These are phyloP conservation scores for Daldinia sp. DNA, from an alignment of 2,329 filamentous ascomycete species.

Conservation along the genomic window DNA sequence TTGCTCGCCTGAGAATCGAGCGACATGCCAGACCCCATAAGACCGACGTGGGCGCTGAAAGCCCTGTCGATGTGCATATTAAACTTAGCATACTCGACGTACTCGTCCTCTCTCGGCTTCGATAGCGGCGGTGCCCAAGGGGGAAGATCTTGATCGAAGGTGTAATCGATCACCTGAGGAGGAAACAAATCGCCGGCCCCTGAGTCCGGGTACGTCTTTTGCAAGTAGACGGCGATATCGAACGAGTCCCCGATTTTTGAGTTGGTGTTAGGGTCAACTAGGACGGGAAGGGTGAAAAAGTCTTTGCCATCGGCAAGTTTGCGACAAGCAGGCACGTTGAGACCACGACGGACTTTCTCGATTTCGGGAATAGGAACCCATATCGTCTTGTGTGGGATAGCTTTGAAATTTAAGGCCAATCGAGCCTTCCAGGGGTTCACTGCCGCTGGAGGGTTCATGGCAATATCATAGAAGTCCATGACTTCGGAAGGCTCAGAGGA, in stretches of 20 bases:
- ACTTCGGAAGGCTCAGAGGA: background rate
- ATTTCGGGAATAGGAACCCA: constrained; percentile 65
- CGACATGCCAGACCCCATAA: constrained; percentile 61
- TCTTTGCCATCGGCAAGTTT: constrained; percentile 64
- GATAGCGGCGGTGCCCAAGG: constrained; percentile 46
- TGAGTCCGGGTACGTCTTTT: constrained; percentile 20
- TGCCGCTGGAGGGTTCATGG: constrained; percentile 44
- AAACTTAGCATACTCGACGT: constrained; percentile 56
- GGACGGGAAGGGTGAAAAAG: constrained; percentile 67
- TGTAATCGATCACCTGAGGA: background rate
- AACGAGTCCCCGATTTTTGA: constrained; percentile 66
- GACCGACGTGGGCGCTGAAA: constrained; percentile 56
- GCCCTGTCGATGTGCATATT: constrained; percentile 63
- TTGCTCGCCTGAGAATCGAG: constrained; percentile 55
- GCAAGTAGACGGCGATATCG: constrained; percentile 68
- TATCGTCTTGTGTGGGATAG: constrained; percentile 44
- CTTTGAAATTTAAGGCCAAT: constrained; percentile 54
- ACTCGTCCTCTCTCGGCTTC: background rate
- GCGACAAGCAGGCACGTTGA: constrained; percentile 59
- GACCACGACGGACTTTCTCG: constrained; percentile 52
- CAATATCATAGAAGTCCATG: constrained; percentile 52
- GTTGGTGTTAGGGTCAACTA: constrained; percentile 55
- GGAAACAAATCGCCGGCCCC: background rate
- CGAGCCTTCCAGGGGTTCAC: constrained; percentile 48
- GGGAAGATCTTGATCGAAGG: background rate